Conservation (phyloP, 768 basidiomycete species). For the Tricholomella constricta region DNA sequence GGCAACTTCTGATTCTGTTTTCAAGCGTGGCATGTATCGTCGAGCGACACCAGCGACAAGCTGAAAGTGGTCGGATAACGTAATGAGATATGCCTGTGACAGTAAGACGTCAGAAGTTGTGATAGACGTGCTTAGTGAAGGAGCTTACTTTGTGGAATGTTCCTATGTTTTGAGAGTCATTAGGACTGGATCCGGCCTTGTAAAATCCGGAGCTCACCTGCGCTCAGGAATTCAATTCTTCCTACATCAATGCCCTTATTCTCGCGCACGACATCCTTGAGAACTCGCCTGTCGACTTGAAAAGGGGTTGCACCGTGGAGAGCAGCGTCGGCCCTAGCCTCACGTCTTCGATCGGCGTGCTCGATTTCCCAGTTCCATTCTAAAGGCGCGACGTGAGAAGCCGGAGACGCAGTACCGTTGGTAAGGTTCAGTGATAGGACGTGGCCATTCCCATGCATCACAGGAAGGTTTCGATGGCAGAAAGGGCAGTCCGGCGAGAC, state of each 20-base stretch:
- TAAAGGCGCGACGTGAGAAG: constrained; percentile 30
- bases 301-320: constrained; percentile 67
- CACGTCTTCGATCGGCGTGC: constrained; percentile 66
- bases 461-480: constrained; percentile 23
- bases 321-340: constrained; percentile 63
- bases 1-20: constrained; percentile 86
- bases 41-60: constrained; percentile 82
- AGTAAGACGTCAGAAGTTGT: constrained; percentile 6
- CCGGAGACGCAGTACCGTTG: constrained; percentile 6
- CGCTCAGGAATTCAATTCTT: constrained; percentile 71
- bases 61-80: constrained; percentile 58
- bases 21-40: constrained; percentile 83
- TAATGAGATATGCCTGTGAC: constrained; percentile 73
- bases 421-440: constrained; percentile 19
- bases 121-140: neutral
- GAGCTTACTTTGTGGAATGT: constrained; percentile 77
- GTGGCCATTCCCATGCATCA: constrained; percentile 35
- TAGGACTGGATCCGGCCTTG: constrained; percentile 18
- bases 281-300: constrained; percentile 70
- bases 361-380: constrained; percentile 76
- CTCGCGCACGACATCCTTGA: constrained; percentile 78
- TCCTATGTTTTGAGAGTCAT: constrained; percentile 41
- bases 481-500: constrained; percentile 1
- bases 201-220: constrained; percentile 49
- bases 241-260: constrained; percentile 67